Base-by-base conservation (phyloP, 805 yeast genomes). In the Kluyveromyces siamensis region DNA sequence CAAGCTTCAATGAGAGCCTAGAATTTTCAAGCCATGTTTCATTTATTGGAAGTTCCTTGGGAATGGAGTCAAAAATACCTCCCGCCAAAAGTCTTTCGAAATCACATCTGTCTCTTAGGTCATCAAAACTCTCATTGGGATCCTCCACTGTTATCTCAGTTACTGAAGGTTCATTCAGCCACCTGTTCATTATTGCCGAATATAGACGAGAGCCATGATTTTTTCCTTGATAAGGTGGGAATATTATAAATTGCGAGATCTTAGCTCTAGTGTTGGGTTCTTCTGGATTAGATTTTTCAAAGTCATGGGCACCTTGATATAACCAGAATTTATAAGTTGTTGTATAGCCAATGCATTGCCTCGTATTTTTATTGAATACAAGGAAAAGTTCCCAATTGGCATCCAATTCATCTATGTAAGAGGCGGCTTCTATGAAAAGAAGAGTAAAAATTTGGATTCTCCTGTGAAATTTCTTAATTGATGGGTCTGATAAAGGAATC, bases 111-210 rank as follows among this genome's bases (percentile, higher is more conserved):
- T 93, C 97, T 50, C 99, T 75, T 55, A 93, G 70, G 60, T 87
- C 95, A 61, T 93, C 99, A 67, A 93, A 91, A 36, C 80, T 79
- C 61, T 89, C 96, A 60, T 84, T 86, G 2, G 98, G 98, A 63
- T 93, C 99, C 63, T 93, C 98, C 4, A 93, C 88, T 0, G 91
- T 87, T 38, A 93, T 75, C 57, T 90, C 95, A 35, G 69, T 66
- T 21, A 89, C 79, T 1, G 59, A 51, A 0, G 62, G 58, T 53
- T 86, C 84, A 0, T 59, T 54, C 2, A 72, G 55, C 85, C 95
- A 88, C 41, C 63, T 52, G 2, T 73, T 69, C 48, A 77, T 72
- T 8, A 93, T 65, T 0, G 73, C 51, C 10, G 72, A 67, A 62
- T 91, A 91, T 27, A 91, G 66, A 16, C 67, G 63, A 4, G 80